Conservation (phyloP, 2,329 filamentous ascomycete species). For the Verticillium albo-atrum region DNA sequence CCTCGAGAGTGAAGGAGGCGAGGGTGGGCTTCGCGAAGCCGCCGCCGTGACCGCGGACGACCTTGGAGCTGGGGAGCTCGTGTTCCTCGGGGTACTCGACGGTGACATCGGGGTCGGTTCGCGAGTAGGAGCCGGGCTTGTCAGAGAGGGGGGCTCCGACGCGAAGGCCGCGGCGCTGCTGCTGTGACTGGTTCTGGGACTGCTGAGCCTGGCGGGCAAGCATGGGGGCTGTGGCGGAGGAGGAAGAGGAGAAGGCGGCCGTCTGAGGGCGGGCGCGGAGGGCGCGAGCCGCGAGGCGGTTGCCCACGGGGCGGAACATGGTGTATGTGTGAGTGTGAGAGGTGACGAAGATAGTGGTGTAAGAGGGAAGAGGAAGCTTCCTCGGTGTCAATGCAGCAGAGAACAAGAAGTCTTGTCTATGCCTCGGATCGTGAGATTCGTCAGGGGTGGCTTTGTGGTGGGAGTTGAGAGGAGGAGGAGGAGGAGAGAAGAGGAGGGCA, state of each 20-base stretch:
- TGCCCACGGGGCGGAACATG: constrained; percentile 13
- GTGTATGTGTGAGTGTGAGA: background rate
- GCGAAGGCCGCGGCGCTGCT: constrained; percentile 23
- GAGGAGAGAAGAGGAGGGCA: background rate
- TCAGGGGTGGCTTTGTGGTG: background rate
- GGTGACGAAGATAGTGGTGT: background rate
- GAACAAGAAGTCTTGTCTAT: background rate
- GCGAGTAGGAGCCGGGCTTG: constrained; percentile 63
- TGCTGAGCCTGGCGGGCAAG: constrained; percentile 3
- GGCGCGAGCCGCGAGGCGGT: constrained; percentile 8
- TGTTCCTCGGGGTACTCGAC: constrained; percentile 74
- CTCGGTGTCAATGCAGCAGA: no score
- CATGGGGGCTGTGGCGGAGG: constrained; percentile 17
- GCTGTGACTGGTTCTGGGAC: constrained; percentile 17
- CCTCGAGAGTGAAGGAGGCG: constrained; percentile 80
- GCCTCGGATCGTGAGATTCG: background rate
- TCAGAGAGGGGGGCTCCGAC: constrained; percentile 27
- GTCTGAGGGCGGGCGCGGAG: background rate
- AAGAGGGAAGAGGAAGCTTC: background rate
- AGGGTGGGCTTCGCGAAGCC: constrained; percentile 82
- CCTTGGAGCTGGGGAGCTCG: constrained; percentile 65
- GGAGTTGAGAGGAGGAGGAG: background rate
- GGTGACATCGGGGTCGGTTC: constrained; percentile 73
- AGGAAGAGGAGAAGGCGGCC: constrained; percentile 1
- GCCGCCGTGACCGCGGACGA: constrained; percentile 72